Percentiles rank a stretch among this genome's conserved stretches.
Evolutionary conservation across 495 filamentous ascomycete species (phyloP).

Genomic region (Neurospora sp.): DNA sequence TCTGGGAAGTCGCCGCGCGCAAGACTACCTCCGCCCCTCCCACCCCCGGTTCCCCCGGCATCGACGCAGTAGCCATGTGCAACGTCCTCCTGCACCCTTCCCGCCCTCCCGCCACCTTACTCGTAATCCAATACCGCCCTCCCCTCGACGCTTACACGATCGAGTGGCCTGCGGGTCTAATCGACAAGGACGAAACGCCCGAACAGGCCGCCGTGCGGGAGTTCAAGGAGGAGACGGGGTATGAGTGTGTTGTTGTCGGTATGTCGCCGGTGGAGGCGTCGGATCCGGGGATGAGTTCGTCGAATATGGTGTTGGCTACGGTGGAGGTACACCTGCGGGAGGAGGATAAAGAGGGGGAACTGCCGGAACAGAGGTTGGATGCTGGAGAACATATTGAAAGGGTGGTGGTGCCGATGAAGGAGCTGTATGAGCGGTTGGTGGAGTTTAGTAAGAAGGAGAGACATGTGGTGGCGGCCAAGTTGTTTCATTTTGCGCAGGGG

Average conservation of each 20-base stretch:
- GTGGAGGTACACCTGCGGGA: slow-evolving; percentile 58
- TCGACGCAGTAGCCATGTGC: slow-evolving; percentile 48
- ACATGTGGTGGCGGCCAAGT: slow-evolving; percentile 29
- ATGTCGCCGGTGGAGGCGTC: slow-evolving; percentile 8
- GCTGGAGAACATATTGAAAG: slow-evolving; percentile 79
- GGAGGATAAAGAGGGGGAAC: slow-evolving; percentile 20
- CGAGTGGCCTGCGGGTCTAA: slow-evolving; percentile 75
- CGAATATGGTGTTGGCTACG: slow-evolving; percentile 74
- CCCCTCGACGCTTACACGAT: slow-evolving; percentile 67
- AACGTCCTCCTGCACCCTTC: slow-evolving; percentile 43
- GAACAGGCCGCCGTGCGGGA: slow-evolving; percentile 75
- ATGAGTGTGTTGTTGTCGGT: slow-evolving; percentile 26
- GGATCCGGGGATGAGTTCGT: slow-evolving; percentile 64
- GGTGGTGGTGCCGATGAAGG: slow-evolving; percentile 58
- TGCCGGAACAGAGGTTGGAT: slow-evolving; percentile 60
- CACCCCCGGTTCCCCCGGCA: slow-evolving; percentile 2
- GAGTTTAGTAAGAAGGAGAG: slow-evolving; percentile 31
- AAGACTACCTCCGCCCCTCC: slow-evolving; percentile 32
- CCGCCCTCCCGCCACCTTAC: slow-evolving; percentile 35
- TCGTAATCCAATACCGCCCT: slow-evolving; percentile 60
- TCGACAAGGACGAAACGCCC: slow-evolving; percentile 69
- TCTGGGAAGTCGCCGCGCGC: slow-evolving; percentile 45
- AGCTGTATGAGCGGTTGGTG: slow-evolving; percentile 40
- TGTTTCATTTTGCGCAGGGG: slow-evolving; percentile 36
- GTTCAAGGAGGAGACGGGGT: slow-evolving; percentile 86